A percentile compares a stretch with the other conserved stretches of the same genome.
Conservation (phyloP, 306 rosid genomes). For the Sicyos baderoa region DNA sequence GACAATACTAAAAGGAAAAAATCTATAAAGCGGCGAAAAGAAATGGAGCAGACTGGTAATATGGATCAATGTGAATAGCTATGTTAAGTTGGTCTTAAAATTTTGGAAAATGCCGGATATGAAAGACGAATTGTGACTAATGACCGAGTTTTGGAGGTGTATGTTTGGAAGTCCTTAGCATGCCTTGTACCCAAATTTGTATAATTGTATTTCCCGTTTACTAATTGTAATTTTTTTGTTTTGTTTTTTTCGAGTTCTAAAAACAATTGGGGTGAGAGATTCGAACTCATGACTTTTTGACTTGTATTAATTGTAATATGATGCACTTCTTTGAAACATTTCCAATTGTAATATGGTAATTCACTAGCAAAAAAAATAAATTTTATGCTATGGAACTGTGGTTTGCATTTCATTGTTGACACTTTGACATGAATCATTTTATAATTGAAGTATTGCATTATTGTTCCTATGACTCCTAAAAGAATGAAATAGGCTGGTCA, state of each 20-base stretch:
- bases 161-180: no score
- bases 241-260: no score
- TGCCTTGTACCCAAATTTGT: no score
- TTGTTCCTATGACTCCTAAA: constrained; percentile 9
- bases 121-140: no score
- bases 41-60: constrained; percentile 10
- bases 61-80: neutral
- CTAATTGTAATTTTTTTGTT: no score
- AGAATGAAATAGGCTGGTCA: neutral
- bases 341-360: neutral
- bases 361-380: neutral
- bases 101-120: neutral
- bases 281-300: no score
- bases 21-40: constrained; percentile 31
- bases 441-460: constrained; percentile 1
- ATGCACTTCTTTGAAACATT: neutral
- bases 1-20: constrained; percentile 30
- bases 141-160: neutral
- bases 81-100: neutral
- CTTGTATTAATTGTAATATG: neutral
- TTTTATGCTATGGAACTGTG: neutral
- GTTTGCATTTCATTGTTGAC: constrained; percentile 3
- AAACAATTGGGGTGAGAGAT: no score
- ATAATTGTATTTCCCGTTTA: no score
- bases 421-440: neutral